Evolutionary conservation across 169 alveolate species (phyloP).

Genomic region (Plasmodium inui): DNA sequence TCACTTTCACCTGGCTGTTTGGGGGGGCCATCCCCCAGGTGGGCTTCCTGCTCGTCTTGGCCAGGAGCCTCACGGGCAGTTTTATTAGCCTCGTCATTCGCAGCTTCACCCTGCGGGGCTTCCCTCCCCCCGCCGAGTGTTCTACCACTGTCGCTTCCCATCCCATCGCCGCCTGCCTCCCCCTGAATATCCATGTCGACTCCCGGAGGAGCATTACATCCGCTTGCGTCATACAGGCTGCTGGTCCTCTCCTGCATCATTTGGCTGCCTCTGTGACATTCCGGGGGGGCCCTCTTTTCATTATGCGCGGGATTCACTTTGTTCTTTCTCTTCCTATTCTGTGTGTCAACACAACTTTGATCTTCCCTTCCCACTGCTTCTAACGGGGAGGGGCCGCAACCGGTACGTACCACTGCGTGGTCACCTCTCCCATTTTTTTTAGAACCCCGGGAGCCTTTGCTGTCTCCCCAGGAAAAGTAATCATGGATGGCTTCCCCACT

Average conservation of each 20-base stretch:
- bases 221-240: not conserved
- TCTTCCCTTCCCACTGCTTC: not conserved
- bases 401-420: not conserved
- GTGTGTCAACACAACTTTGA: not conserved
- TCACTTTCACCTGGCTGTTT: not conserved
- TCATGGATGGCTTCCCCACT: conserved; percentile 58
- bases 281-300: conserved; percentile 5
- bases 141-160: not conserved
- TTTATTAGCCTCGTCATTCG: not conserved
- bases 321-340: not conserved
- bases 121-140: too few species aligned
- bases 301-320: not conserved
- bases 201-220: not conserved
- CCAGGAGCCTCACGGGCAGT: not conserved
- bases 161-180: not conserved
- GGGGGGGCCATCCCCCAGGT: not conserved
- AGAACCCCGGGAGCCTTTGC: not conserved
- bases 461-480: conserved; percentile 1
- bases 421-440: not conserved
- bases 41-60: not conserved
- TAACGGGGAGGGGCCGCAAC: not conserved
- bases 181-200: not conserved
- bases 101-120: not conserved
- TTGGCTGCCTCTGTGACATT: not conserved
- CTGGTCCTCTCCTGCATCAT: not conserved